Evolutionary conservation across 805 yeast genomes (phyloP), one percentile per base, ranked within the genome.

Genomic region (Lipomyces sp.): DNA sequence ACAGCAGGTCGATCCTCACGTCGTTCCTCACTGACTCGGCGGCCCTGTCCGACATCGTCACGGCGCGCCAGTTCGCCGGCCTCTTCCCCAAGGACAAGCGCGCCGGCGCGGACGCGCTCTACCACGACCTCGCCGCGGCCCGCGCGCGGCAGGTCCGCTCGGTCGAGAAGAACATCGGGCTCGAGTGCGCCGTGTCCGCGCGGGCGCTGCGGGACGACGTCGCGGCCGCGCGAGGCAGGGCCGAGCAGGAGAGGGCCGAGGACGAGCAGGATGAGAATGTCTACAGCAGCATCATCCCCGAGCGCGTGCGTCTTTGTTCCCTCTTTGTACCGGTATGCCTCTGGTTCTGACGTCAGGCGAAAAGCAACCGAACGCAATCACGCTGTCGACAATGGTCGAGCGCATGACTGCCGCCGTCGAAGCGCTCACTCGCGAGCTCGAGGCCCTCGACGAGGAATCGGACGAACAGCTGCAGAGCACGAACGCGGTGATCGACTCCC

Each of bases 381-480:
- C 47, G 2, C 31, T 55, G 23, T 6, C 11, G 21, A 45, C 49
- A 29, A 37, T 55, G 49, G 19, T 49, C 2, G 18, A 21, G 19
- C 26, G 24, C 24, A 55, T 55, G 58, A 45, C 54, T 24, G 44
- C 19, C 3, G 58, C 59, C 2, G 49, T 43, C 16, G 54, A 45
- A 13, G 6, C 22, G 11, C 28, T 53, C 14, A 21, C 33, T 11
- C 23, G 11, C 31, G 48, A 43, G 39, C 34, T 48, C 1, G 45
- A 41, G 7, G 39, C 18, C 3, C n/a, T 53, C 13, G 49, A 49
- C 13, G 31, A 28, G 18, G 26, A 18, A 7, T 31, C 46, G 19
- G 35, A 23, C 6, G 28, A 39, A 4, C 22, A 29, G 36, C 21
- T 45, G 33, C 40, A 29, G n/a, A 40, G 37, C n/a, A 26, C 44